Percentiles rank a stretch among this genome's conserved stretches.
Evolutionary conservation across 768 basidiomycete species (phyloP).

Genomic region (Tulasnella sp.): DNA sequence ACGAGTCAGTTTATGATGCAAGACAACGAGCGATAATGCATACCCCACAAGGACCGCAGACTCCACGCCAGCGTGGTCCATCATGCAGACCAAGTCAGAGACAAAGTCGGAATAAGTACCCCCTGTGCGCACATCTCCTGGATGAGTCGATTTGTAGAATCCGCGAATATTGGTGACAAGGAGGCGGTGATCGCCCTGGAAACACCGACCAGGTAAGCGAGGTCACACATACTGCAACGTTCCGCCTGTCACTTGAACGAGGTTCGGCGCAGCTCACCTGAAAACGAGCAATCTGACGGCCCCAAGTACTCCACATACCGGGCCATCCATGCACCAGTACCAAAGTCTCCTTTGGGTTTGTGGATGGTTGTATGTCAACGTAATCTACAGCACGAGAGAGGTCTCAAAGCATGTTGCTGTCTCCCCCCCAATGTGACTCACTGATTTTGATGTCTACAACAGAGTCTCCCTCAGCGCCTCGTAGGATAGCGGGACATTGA

Average conservation of each 20-base stretch:
- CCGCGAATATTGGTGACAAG: conserved; percentile 64
- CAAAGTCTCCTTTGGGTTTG: conserved; percentile 44
- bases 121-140: conserved; percentile 55
- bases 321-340: conserved; percentile 80
- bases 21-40: conserved; percentile 31
- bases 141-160: conserved; percentile 64
- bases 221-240: not conserved
- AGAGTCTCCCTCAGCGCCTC: not conserved
- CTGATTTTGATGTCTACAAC: conserved; percentile 13
- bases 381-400: not conserved
- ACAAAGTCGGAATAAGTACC: conserved; percentile 56
- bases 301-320: conserved; percentile 70
- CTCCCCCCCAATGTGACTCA: not conserved
- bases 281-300: conserved; percentile 64
- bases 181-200: conserved; percentile 57
- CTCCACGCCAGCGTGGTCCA: conserved; percentile 49
- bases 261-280: conserved; percentile 41
- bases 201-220: not conserved
- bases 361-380: conserved; percentile 2
- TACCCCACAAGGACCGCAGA: conserved; percentile 63
- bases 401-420: not conserved
- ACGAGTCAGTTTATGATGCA: not conserved
- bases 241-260: not conserved
- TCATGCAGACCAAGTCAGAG: conserved; percentile 60
- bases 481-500: conserved; percentile 4